Evolutionary conservation across 257 asterid genomes (phyloP), one percentile per base, ranked within the genome.

Genomic region (Forsythia viridissima): DNA sequence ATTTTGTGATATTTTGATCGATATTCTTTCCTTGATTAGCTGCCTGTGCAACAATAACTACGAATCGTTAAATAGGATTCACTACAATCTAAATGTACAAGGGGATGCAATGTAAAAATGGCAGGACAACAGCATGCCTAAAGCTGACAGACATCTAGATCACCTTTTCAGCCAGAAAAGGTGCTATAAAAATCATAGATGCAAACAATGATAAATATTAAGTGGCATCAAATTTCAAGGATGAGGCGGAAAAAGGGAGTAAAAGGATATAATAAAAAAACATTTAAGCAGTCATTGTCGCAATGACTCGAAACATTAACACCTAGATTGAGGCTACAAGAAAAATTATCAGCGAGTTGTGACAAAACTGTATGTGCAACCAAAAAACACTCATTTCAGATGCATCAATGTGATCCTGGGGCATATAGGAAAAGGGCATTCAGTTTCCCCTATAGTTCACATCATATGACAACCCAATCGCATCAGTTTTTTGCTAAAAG

Each of bases 1-100:
- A 94, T 80, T 89, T 93, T 71, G 93, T 91, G 77, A 84, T 80
- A 86, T 85, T 94, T 69, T 93, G 96, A 85, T 93, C 99, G 83
- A 83, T 87, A 76, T 70, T 87, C 82, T 80, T 90, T 76, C 89
- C 97, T 72, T 87, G 87, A 85, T 80, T 89, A 83, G 88, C 83
- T 68, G 94, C 93, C 98, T 92, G 91, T 70, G 63, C 70, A 68
- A 76, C 10, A 76, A 73, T 46, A 73, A 40, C 59, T 73, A 65
- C 52, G 2, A 55, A 21, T 42, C 70, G 41, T 82, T 43, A n/a
- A 30, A 52, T 75, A 21, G 40, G 6, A 24, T 7, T 21, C 70
- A 24, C 70, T 24, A 63, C 4, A 63, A 59, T 59, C 13, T 21
- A n/a, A 63, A 63, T 63, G 70, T 18, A 37, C 0, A 51, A 72